These are phyloP conservation scores for Platismatia glauca DNA, from an alignment of 495 filamentous ascomycete genomes.

Conservation along the genomic window DNA sequence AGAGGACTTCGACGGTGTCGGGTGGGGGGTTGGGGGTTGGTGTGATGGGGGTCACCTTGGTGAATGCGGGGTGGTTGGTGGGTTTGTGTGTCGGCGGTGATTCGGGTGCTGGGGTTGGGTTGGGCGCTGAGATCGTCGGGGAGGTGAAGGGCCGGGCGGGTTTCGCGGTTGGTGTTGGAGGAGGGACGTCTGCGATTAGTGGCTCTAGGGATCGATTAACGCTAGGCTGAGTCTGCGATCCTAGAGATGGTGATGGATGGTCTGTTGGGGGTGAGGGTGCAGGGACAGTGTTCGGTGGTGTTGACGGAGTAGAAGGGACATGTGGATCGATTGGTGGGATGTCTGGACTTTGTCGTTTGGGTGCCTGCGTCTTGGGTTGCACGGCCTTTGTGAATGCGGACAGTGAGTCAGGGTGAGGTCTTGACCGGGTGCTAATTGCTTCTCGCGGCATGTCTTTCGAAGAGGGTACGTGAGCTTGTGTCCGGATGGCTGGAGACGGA, in stretches of 20 bases:
- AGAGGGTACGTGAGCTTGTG: neutral
- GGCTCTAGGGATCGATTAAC: neutral
- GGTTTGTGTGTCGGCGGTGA: neutral
- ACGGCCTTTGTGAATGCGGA: neutral
- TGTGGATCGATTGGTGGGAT: neutral
- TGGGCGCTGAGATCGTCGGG: neutral
- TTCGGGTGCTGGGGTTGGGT: neutral
- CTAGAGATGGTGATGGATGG: neutral
- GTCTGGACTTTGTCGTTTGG: neutral
- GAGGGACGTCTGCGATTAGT: neutral
- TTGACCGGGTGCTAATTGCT: neutral
- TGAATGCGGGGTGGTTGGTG: neutral
- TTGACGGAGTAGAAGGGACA: neutral
- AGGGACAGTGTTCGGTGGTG: neutral
- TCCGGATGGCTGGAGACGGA: conserved; percentile 4
- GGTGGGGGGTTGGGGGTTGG: neutral
- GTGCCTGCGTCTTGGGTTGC: neutral
- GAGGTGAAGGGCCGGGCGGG: neutral
- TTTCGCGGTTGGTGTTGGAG: neutral
- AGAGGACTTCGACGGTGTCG: neutral
- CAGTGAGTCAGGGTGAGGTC: neutral
- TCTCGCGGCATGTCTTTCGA: neutral
- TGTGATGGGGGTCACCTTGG: neutral
- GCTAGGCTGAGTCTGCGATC: neutral
- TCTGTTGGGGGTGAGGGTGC: neutral